Percentiles rank a stretch among this genome's conserved stretches.
These are phyloP conservation scores for Penicillium decumbens DNA, from an alignment of 2,329 filamentous ascomycete species.

Conservation along the genomic window DNA sequence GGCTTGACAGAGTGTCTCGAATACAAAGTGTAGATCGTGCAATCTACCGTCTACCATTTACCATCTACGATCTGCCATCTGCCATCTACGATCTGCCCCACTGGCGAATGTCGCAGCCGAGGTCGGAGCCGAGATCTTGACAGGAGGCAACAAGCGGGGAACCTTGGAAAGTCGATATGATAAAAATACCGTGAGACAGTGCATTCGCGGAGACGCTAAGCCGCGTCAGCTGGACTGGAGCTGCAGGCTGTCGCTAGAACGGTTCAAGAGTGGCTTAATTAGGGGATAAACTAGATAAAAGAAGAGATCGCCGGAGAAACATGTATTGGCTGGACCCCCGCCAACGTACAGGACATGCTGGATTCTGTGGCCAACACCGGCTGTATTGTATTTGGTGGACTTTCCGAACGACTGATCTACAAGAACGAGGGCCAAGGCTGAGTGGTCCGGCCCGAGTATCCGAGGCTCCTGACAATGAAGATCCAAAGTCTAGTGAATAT, in stretches of 20 bases:
- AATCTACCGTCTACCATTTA: too few relatives aligned
- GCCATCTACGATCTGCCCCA: background rate
- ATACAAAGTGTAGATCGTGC: too few relatives aligned
- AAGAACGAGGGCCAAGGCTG: background rate
- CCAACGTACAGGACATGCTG: background rate
- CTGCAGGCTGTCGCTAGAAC: background rate
- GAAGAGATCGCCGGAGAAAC: background rate
- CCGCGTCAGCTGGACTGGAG: background rate
- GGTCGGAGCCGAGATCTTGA: background rate
- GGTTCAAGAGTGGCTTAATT: background rate
- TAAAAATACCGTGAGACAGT: background rate
- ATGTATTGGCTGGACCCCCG: background rate
- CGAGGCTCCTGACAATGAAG: background rate
- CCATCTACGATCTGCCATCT: background rate
- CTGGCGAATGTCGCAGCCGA: background rate
- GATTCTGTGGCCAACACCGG: background rate
- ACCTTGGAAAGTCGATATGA: too few relatives aligned
- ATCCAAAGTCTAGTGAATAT: slow-evolving; percentile 6
- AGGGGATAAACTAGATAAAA: background rate
- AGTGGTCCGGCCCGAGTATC: background rate
- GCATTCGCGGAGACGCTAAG: background rate
- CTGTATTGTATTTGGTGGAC: background rate
- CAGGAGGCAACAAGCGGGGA: background rate
- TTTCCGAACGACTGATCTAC: background rate
- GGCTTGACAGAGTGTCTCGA: too few relatives aligned